Evolutionary conservation across 1,284 basidiomycete species (phyloP), one percentile per base, ranked within the genome.

Genomic region (Gomphus bonarii): DNA sequence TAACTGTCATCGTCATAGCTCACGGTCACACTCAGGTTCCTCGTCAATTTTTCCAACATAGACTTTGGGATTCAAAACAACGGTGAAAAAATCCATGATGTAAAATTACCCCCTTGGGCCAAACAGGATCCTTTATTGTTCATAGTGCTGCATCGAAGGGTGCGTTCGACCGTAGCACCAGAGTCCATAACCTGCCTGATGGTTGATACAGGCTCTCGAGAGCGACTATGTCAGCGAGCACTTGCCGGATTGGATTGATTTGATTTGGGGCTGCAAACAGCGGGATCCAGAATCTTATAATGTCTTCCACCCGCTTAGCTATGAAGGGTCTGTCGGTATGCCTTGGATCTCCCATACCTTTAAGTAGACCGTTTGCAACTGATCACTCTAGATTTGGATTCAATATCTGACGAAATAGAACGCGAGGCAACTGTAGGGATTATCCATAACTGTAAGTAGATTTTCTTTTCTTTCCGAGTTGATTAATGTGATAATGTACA

Each of bases 261-360:
- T 97, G 25, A 89, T 92, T 53, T 88, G 88, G 88, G 91, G 91
- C 12, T 81, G 72, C 70, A 91, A 91, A 63, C 92, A 95, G 74
- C 81, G 81, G n/a, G 88, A 93, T 66, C 74, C 81, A 0, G 80
- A 81, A 11, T 80, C 86, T 0, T 73, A 86, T 61, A 98, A 97
- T 64, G 89, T 88, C 14, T 97, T 93, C 73, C 95, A 97, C 69
- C 95, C 94, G 0, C 73, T 97, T 44, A 95, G 92, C 35, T 98
- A 98, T 66, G 92, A 95, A 63, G 92, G 93, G 3, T 85, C 89
- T 0, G 90, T 97, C 61, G 86, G 89, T 84, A 58, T 47, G 73
- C 60, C 18, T 47, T 38, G 25, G 22, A 14, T 31, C 58, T 60
- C 36, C 2, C 59, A 12, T 22, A 5, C 44, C 20, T 16, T 25